Percentiles rank a stretch among this genome's conserved stretches.
phyloP scores from a whole-genome alignment of 768 basidiomycete genomes.

The Saitozyma podzolica region DNA sequence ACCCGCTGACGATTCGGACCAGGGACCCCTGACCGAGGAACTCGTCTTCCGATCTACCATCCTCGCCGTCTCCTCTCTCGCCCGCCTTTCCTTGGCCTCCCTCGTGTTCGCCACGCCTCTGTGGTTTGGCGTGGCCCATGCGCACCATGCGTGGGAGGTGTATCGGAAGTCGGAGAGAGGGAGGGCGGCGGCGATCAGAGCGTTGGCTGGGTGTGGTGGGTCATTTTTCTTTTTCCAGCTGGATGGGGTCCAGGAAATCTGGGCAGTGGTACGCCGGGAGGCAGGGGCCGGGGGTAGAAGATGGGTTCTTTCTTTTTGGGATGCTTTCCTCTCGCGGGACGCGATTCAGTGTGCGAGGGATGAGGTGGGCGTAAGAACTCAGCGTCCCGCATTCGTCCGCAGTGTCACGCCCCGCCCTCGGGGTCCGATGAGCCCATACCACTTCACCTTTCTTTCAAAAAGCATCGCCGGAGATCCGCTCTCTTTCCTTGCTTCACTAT shows the following conservation, averaged over 20 bases:
- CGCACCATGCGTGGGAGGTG: conserved; percentile 87
- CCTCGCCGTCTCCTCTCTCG: conserved; percentile 69
- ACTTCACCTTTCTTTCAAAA: no score
- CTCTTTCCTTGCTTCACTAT: not conserved
- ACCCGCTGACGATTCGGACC: conserved; percentile 5
- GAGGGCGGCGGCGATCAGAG: conserved; percentile 63
- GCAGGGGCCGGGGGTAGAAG: no score
- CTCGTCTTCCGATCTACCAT: conserved; percentile 85
- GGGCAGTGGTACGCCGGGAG: no score
- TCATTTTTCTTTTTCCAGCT: conserved; percentile 32
- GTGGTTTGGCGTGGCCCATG: conserved; percentile 86
- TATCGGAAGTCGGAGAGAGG: conserved; percentile 75
- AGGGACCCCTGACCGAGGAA: conserved; percentile 93
- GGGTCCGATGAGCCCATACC: no score
- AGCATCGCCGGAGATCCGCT: no score
- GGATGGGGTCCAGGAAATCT: no score
- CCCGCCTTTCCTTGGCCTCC: conserved; percentile 56
- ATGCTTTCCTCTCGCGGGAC: no score
- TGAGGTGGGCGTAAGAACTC: no score
- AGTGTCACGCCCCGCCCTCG: no score
- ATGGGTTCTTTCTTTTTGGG: not conserved
- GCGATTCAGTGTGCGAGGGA: no score
- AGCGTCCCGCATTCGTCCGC: no score
- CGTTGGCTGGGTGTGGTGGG: conserved; percentile 56
- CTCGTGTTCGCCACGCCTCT: conserved; percentile 82